Evolutionary conservation across 139 green algal species (phyloP), one percentile per base, ranked within the genome.

Genomic region (Pleodorina starrii): DNA sequence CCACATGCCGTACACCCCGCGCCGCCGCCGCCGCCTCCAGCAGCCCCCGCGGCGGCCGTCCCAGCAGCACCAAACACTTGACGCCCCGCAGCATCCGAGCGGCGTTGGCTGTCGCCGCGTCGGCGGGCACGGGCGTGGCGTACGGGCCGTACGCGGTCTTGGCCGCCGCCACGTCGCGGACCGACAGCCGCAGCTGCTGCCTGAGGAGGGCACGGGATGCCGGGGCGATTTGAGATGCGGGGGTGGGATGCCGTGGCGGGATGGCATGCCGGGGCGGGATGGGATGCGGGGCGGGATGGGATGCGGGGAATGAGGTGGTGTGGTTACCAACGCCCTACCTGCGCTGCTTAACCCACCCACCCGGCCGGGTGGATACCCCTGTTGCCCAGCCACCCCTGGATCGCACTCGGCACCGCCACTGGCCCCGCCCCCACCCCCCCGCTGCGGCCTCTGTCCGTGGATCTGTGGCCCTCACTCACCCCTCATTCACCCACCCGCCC

Each of bases 91-190:
- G 85, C 16, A 54, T 78, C 0, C 75, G 75, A 38, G 46, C n/a
- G n/a, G n/a, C n/a, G n/a, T n/a, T 23, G 46, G 27, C 29, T 42
- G 32, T 27, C 44, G 19, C n/a, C 43, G 88, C 77, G 63, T 91
- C 90, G 0, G 69, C 35, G 32, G 86, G 77, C 2, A 95, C 0
- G 0, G 94, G 90, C 36, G 84, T 88, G 19, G 93, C 91, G 74
- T 96, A 96, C 1, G 91, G 79, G 21, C 93, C 93, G 57, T 93
- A 96, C 36, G 90, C 71, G 11, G 42, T 92, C 78, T 91, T 93
- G 25, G 93, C 84, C 11, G 88, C 85, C 36, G 85, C 78, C 35
- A 78, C 66, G 74, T 94, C 84, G 0, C 71, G 75, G 6, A 94
- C 93, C 36, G 94, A 73, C 38, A 92, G 68, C 19, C 84, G 69